phyloP scores from a whole-genome alignment of 2,329 filamentous ascomycete species.

The Phaeomoniella chlamydospora region DNA sequence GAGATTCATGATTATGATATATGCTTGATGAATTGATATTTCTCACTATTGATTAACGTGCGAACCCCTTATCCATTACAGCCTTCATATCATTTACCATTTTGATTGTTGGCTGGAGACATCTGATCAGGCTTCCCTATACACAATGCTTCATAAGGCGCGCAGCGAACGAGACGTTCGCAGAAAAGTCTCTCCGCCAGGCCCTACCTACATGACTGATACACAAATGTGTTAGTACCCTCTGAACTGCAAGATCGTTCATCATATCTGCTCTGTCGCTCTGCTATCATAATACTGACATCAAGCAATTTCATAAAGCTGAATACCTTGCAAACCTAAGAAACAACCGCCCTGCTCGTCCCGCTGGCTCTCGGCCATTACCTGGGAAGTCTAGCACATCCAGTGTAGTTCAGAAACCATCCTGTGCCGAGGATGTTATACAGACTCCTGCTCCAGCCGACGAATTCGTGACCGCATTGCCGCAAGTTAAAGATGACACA shows the following conservation, averaged over 20 bases:
- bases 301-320: constrained; percentile 23
- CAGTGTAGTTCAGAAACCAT: too few relatives aligned
- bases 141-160: constrained; percentile 22
- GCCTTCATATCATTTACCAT: too few relatives aligned
- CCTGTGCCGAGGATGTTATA: too few relatives aligned
- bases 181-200: constrained; percentile 30
- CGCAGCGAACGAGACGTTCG: constrained; percentile 19
- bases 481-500: background rate
- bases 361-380: constrained; percentile 45
- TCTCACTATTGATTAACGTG: too few relatives aligned
- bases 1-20: too few relatives aligned
- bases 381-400: constrained; percentile 31
- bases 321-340: constrained; percentile 46
- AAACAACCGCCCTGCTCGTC: constrained; percentile 39
- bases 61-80: too few relatives aligned
- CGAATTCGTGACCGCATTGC: background rate
- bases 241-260: background rate
- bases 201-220: constrained; percentile 29
- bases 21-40: too few relatives aligned
- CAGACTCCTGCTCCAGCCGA: too few relatives aligned
- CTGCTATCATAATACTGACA: constrained; percentile 11
- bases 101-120: too few relatives aligned
- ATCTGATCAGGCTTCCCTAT: too few relatives aligned
- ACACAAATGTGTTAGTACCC: constrained; percentile 16
- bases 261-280: constrained; percentile 7